A percentile compares a stretch with the other conserved stretches of the same genome.
Evolutionary conservation across 768 basidiomycete genomes (phyloP).

Genomic region (Boletus edulis): DNA sequence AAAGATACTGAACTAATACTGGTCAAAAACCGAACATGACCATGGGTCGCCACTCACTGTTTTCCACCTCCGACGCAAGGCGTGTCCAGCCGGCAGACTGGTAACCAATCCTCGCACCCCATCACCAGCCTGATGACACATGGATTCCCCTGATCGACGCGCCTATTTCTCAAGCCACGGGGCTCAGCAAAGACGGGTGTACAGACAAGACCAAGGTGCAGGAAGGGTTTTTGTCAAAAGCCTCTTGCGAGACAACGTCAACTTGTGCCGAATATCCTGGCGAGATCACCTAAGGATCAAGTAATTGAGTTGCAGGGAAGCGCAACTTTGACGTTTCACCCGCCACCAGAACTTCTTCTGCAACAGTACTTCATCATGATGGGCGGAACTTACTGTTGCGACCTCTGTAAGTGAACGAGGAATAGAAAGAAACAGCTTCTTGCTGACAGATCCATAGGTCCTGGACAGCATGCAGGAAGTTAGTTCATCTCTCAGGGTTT

Average conservation of each 20-base stretch:
- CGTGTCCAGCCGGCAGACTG: slow-evolving; percentile 3
- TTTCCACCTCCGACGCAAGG: slow-evolving; percentile 23
- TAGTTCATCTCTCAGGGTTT: slow-evolving; percentile 1
- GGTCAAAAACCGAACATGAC: slow-evolving; percentile 10
- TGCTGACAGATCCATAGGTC: not conserved
- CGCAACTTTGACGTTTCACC: slow-evolving; percentile 14
- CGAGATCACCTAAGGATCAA: slow-evolving; percentile 22
- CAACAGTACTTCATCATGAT: not conserved
- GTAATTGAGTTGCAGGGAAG: slow-evolving; percentile 18
- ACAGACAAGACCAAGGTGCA: slow-evolving; percentile 4
- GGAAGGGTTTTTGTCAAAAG: slow-evolving; percentile 1
- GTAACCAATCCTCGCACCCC: slow-evolving; percentile 12
- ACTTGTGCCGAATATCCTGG: slow-evolving; percentile 13
- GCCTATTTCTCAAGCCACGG: not conserved
- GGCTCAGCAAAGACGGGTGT: slow-evolving; percentile 1
- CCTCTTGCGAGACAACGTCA: slow-evolving; percentile 9
- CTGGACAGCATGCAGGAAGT: not conserved
- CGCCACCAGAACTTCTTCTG: slow-evolving; percentile 1
- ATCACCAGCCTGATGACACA: slow-evolving; percentile 7
- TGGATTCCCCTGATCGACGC: slow-evolving; percentile 7
- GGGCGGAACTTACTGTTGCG: not conserved
- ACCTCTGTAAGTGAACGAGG: slow-evolving; percentile 9
- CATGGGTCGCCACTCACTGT: not conserved
- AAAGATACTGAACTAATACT: slow-evolving; percentile 4
- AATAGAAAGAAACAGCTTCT: not conserved